Evolutionary conservation across 2,329 filamentous ascomycete genomes (phyloP).

Genomic region (Cadophora sp.): DNA sequence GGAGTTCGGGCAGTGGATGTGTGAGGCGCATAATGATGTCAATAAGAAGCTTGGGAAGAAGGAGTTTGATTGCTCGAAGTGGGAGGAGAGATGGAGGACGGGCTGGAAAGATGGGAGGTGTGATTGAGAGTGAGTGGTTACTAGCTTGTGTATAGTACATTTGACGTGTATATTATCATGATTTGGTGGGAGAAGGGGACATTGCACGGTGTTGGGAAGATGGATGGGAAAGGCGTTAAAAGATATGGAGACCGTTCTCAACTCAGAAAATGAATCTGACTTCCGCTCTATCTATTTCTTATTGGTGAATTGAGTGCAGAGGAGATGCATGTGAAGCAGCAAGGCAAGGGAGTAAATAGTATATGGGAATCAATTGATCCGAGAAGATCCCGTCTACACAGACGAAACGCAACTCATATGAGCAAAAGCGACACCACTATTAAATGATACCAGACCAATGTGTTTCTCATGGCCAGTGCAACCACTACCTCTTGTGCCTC

Average conservation of each 20-base stretch:
- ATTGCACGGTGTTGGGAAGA: constrained; percentile 6
- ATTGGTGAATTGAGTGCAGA: no score
- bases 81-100: constrained; percentile 94
- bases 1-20: constrained; percentile 84
- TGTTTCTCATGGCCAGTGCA: no score
- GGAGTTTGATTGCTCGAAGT: constrained; percentile 85
- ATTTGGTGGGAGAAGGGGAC: no score
- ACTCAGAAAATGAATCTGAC: constrained; percentile 2
- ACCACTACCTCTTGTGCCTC: no score
- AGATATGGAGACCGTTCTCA: constrained; percentile 2
- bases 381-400: no score
- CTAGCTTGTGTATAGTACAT: background rate
- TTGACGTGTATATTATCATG: background rate
- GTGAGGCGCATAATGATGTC: constrained; percentile 85
- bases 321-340: no score
- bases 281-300: background rate
- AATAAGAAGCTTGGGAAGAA: constrained; percentile 90
- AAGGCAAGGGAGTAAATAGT: no score
- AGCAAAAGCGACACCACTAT: no score
- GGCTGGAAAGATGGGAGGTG: constrained; percentile 79
- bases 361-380: no score
- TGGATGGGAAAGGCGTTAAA: background rate
- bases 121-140: constrained; percentile 47
- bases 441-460: no score
- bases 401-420: no score